Base-by-base conservation (phyloP, 2,329 filamentous ascomycete species). In the Hymenotorrendiella dingleyae region DNA sequence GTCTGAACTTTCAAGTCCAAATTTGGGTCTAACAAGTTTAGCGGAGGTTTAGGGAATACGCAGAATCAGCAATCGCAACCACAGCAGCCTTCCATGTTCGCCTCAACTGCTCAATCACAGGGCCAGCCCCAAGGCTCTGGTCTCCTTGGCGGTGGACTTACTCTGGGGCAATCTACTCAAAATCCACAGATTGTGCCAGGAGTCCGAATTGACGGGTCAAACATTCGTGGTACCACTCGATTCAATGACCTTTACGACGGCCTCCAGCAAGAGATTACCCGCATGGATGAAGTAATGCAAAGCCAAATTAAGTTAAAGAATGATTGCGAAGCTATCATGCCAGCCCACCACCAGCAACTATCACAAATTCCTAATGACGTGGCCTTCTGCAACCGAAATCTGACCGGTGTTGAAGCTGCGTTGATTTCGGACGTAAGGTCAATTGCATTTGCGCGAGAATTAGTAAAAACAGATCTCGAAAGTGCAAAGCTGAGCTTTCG, bases 201-300 rank as follows among this genome's bases (percentile, higher is more conserved):
- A 14, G 84, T 88, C 14, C 82, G 85, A 57, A 85, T 94, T 56
- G 86, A 93, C 63, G 67, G 86, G 40, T 78, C 78, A 54, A 86
- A 86, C 59, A 71, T 97, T 47, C 80, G 88, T 40, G 84, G 85
- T 12, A 94, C 90, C 0, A 95, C 89, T 3, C 86, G 93, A 48
- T 96, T 93, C 69, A 87, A 89, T 60, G 91, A 95, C 63, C 81
- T 95, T 21, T 80, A 86, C 47, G 84, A 91, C 53, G 80, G 86
- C 22, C 71, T 95, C 12, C 88, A 94, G 59, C 78, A 80, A 49
- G 70, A 87, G 53, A 85, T 98, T 48, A 79, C 86, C 49, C 67
- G 73, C 8, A 79, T 94, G 50, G 91, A 98, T 64, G 76, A 78
- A 45, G 79, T 83, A 51, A 91, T 98, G 54, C 78, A 87, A 55